Evolutionary conservation across 495 filamentous ascomycete genomes (phyloP), one percentile per base, ranked within the genome.

Genomic region (Thozetella sp.): DNA sequence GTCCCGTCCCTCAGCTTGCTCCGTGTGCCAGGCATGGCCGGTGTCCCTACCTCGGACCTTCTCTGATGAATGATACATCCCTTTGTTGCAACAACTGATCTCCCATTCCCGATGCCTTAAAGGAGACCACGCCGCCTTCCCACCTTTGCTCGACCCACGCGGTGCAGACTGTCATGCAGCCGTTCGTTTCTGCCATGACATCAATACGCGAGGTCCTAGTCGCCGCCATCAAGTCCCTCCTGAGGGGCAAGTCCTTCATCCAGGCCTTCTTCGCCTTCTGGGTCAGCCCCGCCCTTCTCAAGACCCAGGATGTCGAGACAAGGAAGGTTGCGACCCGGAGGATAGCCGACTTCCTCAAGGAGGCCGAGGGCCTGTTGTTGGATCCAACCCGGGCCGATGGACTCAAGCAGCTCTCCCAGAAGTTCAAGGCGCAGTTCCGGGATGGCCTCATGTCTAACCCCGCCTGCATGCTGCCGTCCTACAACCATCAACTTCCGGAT

Each of bases 401-500:
- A n/a, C 63, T 84, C 24, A 53, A 62, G 51, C 62, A 60, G 9
- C 71, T 83, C 40, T 73, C 79, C 9, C 63, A 61, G 37, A 68
- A 74, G 54, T 69, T 85, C 56, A 82, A 78, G 65, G 55, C 52
- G 26, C 79, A 85, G 62, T 79, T 82, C 61, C 66, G 69, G 34
- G 72, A 81, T 51, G 74, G 76, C 15, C 64, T 80, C 54, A 64
- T 69, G 58, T 76, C 72, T 19, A 78, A 83, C 61, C 63, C 76
- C 23, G 73, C 75, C 56, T 82, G 78, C 67, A 85, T 85, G 83
- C 75, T 85, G 10, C 83, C 83, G 34, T 84, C 88, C 71, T 69
- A 93, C 83, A 68, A 91, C 85, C 57, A 88, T 83, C 67, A 91
- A 53, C 78, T 94, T 4, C 92, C 92, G 2, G 85, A 76, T 10